phyloP scores from a whole-genome alignment of 139 green algal genomes.

The Trebouxia sp. region DNA sequence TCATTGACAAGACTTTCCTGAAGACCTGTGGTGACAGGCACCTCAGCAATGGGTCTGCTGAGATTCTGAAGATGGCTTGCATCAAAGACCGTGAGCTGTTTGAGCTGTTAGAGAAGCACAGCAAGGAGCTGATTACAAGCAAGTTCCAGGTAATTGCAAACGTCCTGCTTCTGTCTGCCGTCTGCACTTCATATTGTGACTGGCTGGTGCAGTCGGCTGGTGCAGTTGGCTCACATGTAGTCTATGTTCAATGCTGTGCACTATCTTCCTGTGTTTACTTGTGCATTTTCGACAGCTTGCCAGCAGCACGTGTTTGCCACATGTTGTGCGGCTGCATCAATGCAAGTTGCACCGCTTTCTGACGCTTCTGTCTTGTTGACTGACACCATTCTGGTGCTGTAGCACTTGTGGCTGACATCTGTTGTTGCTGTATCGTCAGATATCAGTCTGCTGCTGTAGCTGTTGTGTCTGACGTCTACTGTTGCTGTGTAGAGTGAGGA shows the following conservation, averaged over 20 bases:
- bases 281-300: too few species aligned
- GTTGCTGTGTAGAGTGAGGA: slow-evolving; percentile 33
- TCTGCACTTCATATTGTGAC: neutral
- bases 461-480: too few species aligned
- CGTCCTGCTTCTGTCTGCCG: neutral
- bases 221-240: neutral
- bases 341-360: too few species aligned
- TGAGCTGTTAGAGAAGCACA: slow-evolving; percentile 51
- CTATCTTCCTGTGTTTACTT: too few species aligned
- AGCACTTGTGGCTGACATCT: neutral
- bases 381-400: too few species aligned
- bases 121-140: slow-evolving; percentile 32
- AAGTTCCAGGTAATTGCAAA: slow-evolving; percentile 47
- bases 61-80: slow-evolving; percentile 66
- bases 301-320: too few species aligned
- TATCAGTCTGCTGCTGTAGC: neutral
- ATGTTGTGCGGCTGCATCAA: neutral
- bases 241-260: neutral
- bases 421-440: neutral
- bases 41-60: slow-evolving; percentile 56
- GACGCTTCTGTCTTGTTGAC: too few species aligned
- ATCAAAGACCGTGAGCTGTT: slow-evolving; percentile 60
- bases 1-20: slow-evolving; percentile 52
- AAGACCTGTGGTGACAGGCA: slow-evolving; percentile 44
- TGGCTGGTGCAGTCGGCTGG: neutral